Evolutionary conservation across 495 filamentous ascomycete species (phyloP).

Genomic region (Stereocaulon alpinum): DNA sequence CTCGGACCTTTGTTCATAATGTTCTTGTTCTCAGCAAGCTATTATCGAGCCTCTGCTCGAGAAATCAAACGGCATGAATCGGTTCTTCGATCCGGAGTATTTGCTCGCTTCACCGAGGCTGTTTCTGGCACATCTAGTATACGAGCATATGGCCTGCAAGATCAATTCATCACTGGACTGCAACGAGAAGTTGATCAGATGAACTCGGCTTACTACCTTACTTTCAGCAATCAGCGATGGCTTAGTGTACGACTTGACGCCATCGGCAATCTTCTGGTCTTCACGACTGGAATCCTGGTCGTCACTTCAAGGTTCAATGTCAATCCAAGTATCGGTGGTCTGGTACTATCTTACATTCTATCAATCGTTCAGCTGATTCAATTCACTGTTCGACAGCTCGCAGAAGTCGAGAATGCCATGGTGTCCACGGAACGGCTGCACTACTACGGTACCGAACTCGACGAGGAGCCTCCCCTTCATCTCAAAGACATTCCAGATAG

Average conservation of each 20-base stretch:
- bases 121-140: constrained; percentile 76
- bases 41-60: constrained; percentile 83
- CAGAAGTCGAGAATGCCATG: constrained; percentile 97
- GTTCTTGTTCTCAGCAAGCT: constrained; percentile 74
- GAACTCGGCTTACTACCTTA: constrained; percentile 89
- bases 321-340: constrained; percentile 68
- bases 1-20: constrained; percentile 68
- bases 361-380: constrained; percentile 94
- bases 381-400: constrained; percentile 86
- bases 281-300: constrained; percentile 80
- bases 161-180: constrained; percentile 60
- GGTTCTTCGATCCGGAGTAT: constrained; percentile 74
- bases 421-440: constrained; percentile 89
- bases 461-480: constrained; percentile 77
- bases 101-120: constrained; percentile 84
- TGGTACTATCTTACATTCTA: constrained; percentile 87
- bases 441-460: constrained; percentile 79
- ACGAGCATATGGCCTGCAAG: constrained; percentile 73
- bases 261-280: constrained; percentile 72
- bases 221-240: constrained; percentile 91
- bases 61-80: constrained; percentile 93
- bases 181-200: constrained; percentile 70
- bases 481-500: constrained; percentile 50
- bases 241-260: constrained; percentile 72
- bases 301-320: constrained; percentile 90